phyloP scores from a whole-genome alignment of 257 asterid genomes.

The Fraxinus anomala region DNA sequence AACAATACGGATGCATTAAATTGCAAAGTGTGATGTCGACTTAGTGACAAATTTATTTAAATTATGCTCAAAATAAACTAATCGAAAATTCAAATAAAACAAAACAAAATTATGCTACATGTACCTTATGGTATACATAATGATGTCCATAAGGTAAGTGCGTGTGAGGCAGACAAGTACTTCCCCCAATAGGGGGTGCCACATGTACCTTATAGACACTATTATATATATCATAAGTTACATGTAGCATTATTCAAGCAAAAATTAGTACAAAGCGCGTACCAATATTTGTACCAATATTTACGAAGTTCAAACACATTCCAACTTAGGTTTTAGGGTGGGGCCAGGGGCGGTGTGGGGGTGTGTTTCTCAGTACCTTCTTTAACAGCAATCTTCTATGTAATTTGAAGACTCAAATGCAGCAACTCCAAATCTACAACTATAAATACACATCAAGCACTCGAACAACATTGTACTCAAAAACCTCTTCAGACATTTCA shows the following conservation, averaged over 20 bases:
- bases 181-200: too few species aligned
- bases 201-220: too few species aligned
- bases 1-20: not conserved
- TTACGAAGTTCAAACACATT: not conserved
- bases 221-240: too few species aligned
- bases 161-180: too few species aligned
- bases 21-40: not conserved
- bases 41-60: too few species aligned
- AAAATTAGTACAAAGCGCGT: not conserved
- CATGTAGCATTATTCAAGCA: too few species aligned
- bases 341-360: not conserved
- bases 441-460: slow-evolving; percentile 31
- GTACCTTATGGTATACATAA: too few species aligned
- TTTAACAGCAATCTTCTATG: not conserved
- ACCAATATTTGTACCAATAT: not conserved
- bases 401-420: not conserved
- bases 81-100: not conserved
- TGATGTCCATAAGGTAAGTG: too few species aligned
- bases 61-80: too few species aligned
- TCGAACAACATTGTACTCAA: slow-evolving; percentile 17
- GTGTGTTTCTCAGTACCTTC: not conserved
- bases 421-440: not conserved
- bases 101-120: too few species aligned
- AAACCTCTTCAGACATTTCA: slow-evolving; percentile 29
- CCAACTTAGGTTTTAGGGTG: not conserved